phyloP scores from a whole-genome alignment of 306 rosid genomes.

The Abrus precatorius region DNA sequence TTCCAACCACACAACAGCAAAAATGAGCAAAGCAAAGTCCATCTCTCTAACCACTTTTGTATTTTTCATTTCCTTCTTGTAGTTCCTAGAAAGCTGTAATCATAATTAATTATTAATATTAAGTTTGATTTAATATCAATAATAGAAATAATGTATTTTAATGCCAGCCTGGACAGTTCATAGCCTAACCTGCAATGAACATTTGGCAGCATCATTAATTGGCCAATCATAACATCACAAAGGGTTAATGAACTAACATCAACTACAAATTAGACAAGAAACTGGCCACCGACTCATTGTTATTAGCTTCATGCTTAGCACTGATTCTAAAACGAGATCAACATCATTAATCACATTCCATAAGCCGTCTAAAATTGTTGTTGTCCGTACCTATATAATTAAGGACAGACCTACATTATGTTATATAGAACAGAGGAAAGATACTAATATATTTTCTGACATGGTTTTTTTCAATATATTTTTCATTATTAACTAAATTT shows the following conservation, averaged over 20 bases:
- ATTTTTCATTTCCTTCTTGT: conserved; percentile 14
- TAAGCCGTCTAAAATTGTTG: not conserved
- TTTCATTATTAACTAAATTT: too few relatives aligned
- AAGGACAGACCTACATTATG: too few relatives aligned
- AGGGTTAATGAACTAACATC: not conserved
- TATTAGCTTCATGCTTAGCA: not conserved
- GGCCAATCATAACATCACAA: conserved; percentile 24
- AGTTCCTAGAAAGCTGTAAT: conserved; percentile 29
- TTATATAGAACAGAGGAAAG: too few relatives aligned
- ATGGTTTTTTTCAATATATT: too few relatives aligned
- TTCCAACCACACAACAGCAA: conserved; percentile 87
- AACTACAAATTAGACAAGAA: not conserved
- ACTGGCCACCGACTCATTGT: not conserved
- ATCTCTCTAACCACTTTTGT: conserved; percentile 50
- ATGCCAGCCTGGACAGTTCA: conserved; percentile 48
- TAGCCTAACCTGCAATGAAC: not conserved
- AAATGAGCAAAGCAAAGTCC: conserved; percentile 57
- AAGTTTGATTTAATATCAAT: conserved; percentile 22
- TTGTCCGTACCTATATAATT: not conserved
- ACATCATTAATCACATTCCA: not conserved
- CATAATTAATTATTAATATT: conserved; percentile 34
- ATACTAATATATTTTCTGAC: too few relatives aligned
- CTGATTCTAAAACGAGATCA: not conserved
- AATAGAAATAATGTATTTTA: not conserved
- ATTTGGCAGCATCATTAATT: conserved; percentile 41